Percentiles rank a stretch among this genome's conserved stretches.
phyloP scores from a whole-genome alignment of 306 rosid genomes.

The Acacia crassicarpa region DNA sequence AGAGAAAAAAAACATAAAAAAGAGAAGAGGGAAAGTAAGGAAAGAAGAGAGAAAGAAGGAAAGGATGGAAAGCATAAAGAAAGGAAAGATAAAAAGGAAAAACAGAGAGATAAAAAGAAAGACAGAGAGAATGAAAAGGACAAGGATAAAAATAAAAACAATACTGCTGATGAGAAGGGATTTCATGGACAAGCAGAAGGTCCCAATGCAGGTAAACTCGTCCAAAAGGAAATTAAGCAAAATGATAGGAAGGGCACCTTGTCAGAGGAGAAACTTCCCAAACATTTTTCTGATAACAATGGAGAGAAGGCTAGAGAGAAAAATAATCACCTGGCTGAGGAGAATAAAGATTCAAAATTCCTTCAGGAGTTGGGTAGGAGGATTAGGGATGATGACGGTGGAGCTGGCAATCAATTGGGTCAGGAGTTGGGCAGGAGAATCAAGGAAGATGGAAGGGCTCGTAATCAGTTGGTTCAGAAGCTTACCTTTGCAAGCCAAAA shows the following conservation, averaged over 20 bases:
- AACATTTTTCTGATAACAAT: conserved; percentile 42
- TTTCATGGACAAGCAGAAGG: conserved; percentile 37
- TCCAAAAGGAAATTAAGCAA: conserved; percentile 46
- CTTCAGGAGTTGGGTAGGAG: conserved; percentile 60
- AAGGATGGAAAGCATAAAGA: conserved; percentile 62
- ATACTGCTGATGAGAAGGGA: conserved; percentile 48
- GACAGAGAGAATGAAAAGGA: conserved; percentile 59
- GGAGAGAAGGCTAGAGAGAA: conserved; percentile 51
- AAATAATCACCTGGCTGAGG: conserved; percentile 37
- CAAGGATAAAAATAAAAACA: conserved; percentile 51
- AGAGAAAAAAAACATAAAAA: conserved; percentile 69
- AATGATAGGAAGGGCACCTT: conserved; percentile 32
- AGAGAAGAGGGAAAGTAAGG: conserved; percentile 68
- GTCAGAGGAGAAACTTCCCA: conserved; percentile 44
- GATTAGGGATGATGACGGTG: conserved; percentile 47
- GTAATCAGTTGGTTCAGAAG: conserved; percentile 47
- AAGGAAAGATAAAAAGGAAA: conserved; percentile 72
- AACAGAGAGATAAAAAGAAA: conserved; percentile 58
- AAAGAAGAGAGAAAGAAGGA: conserved; percentile 65
- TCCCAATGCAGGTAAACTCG: conserved; percentile 38
- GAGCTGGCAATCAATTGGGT: background rate
- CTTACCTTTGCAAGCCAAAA: conserved; percentile 35
- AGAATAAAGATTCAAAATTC: conserved; percentile 45
- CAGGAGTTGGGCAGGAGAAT: conserved; percentile 57
- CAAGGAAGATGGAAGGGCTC: conserved; percentile 42